Base-by-base conservation (phyloP, 257 asterid genomes). In the Plectranthus barbatus region DNA sequence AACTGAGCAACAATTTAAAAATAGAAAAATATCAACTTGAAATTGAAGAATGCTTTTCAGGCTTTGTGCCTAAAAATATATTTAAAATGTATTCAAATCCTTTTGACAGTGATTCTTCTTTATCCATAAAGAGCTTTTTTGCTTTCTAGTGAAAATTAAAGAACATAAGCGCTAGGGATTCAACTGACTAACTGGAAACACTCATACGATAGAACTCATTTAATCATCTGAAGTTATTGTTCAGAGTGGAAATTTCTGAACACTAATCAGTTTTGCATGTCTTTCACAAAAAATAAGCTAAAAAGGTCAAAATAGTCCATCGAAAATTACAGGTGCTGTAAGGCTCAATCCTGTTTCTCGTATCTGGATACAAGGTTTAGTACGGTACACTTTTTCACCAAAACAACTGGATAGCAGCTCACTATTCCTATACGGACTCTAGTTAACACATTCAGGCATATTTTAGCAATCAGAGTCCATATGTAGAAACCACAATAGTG, bases 391-490 rank as follows among this genome's bases (percentile, higher is more conserved):
- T 17, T n/a, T 26, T 26, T 44, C 42, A 39, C 47, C 49, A 68
- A 33, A 26, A 2, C 21, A 37, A 41, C 41, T 60, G 26, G 56
- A 33, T 64, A 29, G 57, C 46, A 59, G 7, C 33, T 19, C 53
- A 60, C 17, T 41, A 74, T 44, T 44, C 11, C 54, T 33, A 20
- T 31, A 1, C 7, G 33, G 24, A 20, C 14, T 19, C 41, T 41
- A 49, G 13, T 18, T 24, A 57, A 60, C 74, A 62, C 69, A 68
- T 39, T 19, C 56, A 56, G 52, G 34, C 10, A 62, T 12, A 40
- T 67, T 41, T 10, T 11, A 44, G 49, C 47, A 46, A 15, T 26
- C 21, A 31, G 68, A 56, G 21, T 39, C 56, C 42, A 60, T 10
- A 63, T 60, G 60, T 20, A 53, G 21, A 74, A 46, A 62, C 44